Conservation (phyloP, 495 filamentous ascomycete genomes). For the Trichoderma parareesei region DNA sequence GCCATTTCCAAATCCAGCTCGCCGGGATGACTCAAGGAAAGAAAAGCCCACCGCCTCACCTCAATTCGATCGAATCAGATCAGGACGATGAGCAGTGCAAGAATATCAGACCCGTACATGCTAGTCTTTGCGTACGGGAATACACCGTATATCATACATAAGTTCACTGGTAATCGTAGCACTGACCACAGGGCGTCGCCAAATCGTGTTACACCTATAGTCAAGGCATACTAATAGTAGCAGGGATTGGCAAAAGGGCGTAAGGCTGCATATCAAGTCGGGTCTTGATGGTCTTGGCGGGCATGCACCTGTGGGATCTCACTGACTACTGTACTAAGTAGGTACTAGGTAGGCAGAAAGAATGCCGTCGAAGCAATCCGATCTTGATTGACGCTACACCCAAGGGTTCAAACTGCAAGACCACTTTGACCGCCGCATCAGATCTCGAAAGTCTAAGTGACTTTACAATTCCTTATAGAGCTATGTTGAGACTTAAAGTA, state of each 20-base stretch:
- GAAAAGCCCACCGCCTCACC: background rate
- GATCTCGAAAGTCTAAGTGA: too few relatives aligned
- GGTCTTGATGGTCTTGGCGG: background rate
- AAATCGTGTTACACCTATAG: background rate
- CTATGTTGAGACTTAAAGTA: too few relatives aligned
- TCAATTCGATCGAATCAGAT: background rate
- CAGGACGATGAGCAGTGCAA: background rate
- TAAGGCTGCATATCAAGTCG: conserved; percentile 5
- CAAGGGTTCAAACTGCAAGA: too few relatives aligned
- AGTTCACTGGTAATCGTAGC: too few relatives aligned
- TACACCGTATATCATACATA: too few relatives aligned
- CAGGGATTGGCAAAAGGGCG: background rate
- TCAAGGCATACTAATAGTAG: too few relatives aligned
- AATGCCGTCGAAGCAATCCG: background rate
- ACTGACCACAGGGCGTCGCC: background rate
- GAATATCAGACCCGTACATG: background rate
- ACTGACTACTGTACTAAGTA: too few relatives aligned
- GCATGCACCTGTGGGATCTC: too few relatives aligned
- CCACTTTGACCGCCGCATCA: too few relatives aligned
- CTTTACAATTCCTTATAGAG: too few relatives aligned
- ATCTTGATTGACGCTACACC: too few relatives aligned
- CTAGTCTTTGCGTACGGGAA: too few relatives aligned
- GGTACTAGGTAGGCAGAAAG: background rate
- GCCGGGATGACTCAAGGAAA: background rate
- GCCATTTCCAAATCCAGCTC: background rate